phyloP scores from a whole-genome alignment of 1,139 yeast species.

The Candida labiduridarum region DNA sequence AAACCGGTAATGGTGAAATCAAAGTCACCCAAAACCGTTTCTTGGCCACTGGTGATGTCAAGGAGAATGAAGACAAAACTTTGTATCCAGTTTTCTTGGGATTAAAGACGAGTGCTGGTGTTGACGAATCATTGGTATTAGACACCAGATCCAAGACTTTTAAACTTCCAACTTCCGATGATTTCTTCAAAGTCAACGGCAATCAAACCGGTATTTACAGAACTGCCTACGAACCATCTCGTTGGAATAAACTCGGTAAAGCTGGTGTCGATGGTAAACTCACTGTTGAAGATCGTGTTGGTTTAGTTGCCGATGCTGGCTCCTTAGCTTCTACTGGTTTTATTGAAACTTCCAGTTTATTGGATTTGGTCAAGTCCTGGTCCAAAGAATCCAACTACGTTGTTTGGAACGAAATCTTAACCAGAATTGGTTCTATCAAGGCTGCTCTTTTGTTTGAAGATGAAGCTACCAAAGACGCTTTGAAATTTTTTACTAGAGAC shows the following conservation, averaged over 20 bases:
- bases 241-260: conserved; percentile 73
- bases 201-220: conserved; percentile 85
- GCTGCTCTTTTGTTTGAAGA: conserved; percentile 75
- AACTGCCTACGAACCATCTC: conserved; percentile 72
- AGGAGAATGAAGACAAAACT: conserved; percentile 58
- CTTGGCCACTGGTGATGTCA: conserved; percentile 80
- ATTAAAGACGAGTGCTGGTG: conserved; percentile 65
- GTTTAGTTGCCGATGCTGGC: conserved; percentile 81
- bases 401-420: conserved; percentile 75
- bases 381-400: conserved; percentile 66
- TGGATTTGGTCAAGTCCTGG: conserved; percentile 70
- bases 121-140: conserved; percentile 64
- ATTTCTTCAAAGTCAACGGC: conserved; percentile 77
- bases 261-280: conserved; percentile 69
- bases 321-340: conserved; percentile 75
- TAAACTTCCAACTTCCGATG: conserved; percentile 44
- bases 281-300: conserved; percentile 82
- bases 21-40: conserved; percentile 74
- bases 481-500: conserved; percentile 59
- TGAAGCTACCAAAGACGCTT: conserved; percentile 52
- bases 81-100: conserved; percentile 86
- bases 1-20: conserved; percentile 40
- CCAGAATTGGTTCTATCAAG: conserved; percentile 56
- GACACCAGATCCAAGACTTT: conserved; percentile 55
- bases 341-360: conserved; percentile 65